Evolutionary conservation across 371 early-diverging fungal genomes (phyloP), one percentile per base, ranked within the genome.

Genomic region (Apophysomyces elegans): DNA sequence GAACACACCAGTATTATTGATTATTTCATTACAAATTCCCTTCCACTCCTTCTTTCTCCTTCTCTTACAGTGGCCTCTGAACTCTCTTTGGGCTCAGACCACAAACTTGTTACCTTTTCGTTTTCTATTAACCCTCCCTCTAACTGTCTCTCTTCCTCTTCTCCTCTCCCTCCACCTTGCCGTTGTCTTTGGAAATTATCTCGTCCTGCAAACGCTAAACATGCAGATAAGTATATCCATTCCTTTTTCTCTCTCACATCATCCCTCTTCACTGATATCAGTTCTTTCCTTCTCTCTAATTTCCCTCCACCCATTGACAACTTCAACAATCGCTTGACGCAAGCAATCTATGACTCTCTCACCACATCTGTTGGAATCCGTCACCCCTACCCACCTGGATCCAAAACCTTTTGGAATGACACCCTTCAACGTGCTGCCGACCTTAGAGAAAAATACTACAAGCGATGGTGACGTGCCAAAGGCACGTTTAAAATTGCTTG

Each of bases 1-100:
- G 43, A 61, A 45, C 5, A 13, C 1, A 7, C n/a, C 2, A 66
- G 67, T 37, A 66, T 66, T 39, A 59, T 66, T 35, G 67, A 66
- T n/a, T 43, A 50, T 14, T 66, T 66, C 18, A 1, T 66, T 8
- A 61, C 61, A 1, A 13, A 41, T 41, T 41, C 41, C 13, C 41
- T 41, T 4, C 5, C 5, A 8, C 41, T 41, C 13, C 13, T 61
- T 57, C 36, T 57, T 57, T 44, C 35, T 54, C 6, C 21, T 6
- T 2, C 56, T n/a, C 21, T 64, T 37, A 37, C 12, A 2, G 45
- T 67, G 7, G n/a, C 8, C 26, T 41, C 37, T 16, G 57, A 66
- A 16, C 59, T 59, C 14, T 66, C 61, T 9, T 32, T 66, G 11
- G 61, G 47, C 4, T 66, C 66, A 13, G 56, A 66, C 36, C 56